Conservation (phyloP, 23 red algal species). For the Gracilariopsis chorda region DNA sequence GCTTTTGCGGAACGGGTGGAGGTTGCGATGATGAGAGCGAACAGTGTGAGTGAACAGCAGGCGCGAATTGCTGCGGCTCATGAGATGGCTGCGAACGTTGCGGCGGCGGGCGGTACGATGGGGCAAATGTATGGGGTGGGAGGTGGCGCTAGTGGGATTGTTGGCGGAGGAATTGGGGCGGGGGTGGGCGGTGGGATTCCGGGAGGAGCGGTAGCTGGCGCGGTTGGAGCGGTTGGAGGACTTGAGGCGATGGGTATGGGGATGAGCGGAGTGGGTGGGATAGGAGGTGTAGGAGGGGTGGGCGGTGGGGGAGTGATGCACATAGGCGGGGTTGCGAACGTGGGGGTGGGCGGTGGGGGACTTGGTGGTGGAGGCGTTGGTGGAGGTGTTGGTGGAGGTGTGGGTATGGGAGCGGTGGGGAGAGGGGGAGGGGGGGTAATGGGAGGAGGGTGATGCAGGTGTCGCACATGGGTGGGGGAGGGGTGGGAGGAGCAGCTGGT, state of each 20-base stretch:
- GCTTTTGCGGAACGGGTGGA: slow-evolving; percentile 70
- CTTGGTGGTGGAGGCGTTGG: neutral
- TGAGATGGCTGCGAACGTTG: neutral
- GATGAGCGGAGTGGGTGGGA: neutral
- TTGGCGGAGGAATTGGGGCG: neutral
- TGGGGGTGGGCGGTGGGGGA: neutral
- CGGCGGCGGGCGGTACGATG: slow-evolving; percentile 25
- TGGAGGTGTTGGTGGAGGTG: neutral
- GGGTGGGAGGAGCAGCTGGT: neutral
- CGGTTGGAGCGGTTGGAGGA: neutral
- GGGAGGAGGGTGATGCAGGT: neutral
- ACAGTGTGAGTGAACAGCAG: neutral
- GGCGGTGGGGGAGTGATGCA: neutral
- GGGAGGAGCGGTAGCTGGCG: neutral
- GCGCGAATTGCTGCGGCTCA: neutral
- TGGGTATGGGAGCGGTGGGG: neutral
- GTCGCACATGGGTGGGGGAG: neutral
- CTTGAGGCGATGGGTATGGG: neutral
- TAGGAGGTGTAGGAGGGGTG: neutral
- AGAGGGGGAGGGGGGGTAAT: neutral
- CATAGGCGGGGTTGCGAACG: neutral
- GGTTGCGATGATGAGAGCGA: slow-evolving; percentile 5
- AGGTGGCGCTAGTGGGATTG: neutral
- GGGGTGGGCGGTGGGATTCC: neutral
- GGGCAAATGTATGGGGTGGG: slow-evolving; percentile 8